Evolutionary conservation across 2,329 filamentous ascomycete genomes (phyloP).

Genomic region (Nigrospora osmanthi): DNA sequence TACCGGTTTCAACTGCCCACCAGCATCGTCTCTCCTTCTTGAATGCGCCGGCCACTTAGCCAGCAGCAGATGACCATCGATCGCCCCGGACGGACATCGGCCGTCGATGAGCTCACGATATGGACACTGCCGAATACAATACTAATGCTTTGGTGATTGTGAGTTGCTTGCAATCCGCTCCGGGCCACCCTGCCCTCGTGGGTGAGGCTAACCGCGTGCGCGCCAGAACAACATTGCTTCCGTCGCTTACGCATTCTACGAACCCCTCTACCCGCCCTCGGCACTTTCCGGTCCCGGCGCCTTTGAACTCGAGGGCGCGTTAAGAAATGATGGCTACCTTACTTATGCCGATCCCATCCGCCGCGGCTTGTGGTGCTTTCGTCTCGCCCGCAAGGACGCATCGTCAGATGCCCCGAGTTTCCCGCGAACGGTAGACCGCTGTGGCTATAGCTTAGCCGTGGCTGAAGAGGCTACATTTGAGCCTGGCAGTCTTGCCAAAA

Average conservation of each 20-base stretch:
- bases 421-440: constrained; percentile 31
- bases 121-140: constrained; percentile 57
- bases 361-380: constrained; percentile 48
- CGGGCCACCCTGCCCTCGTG: background rate
- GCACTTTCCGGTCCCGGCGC: constrained; percentile 36
- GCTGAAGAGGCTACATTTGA: constrained; percentile 45
- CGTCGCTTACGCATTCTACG: constrained; percentile 47
- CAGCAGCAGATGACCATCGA: background rate
- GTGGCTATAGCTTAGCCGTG: constrained; percentile 33
- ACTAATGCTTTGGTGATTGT: constrained; percentile 55
- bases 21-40: background rate
- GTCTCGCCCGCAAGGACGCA: constrained; percentile 34
- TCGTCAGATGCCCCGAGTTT: constrained; percentile 18
- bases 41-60: constrained; percentile 1
- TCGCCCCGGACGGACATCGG: background rate
- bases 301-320: constrained; percentile 41
- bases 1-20: background rate
- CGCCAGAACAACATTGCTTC: constrained; percentile 48
- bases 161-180: constrained; percentile 14
- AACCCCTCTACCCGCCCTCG: constrained; percentile 34
- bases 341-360: constrained; percentile 43
- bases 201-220: background rate
- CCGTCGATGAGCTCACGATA: constrained; percentile 33
- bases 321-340: constrained; percentile 45
- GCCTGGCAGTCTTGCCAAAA: constrained; percentile 38